phyloP scores from a whole-genome alignment of 495 filamentous ascomycete genomes.

The Lichina pygmaea region DNA sequence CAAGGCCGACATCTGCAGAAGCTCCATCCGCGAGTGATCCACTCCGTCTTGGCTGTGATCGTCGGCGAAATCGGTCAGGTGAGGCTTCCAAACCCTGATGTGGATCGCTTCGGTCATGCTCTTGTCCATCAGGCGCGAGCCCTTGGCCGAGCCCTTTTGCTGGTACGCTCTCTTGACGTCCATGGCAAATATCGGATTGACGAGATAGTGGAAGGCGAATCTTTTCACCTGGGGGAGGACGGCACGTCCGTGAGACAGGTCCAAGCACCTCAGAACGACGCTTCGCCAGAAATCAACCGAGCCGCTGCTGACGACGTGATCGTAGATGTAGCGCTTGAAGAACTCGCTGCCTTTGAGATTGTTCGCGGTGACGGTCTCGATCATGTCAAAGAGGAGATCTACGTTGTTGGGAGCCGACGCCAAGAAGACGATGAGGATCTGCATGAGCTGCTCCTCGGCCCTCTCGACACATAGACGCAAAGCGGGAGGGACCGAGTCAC shows the following conservation, averaged over 20 bases:
- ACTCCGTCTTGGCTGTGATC: constrained; percentile 66
- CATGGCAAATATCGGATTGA: constrained; percentile 94
- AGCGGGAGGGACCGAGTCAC: constrained; percentile 35
- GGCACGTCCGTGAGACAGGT: constrained; percentile 53
- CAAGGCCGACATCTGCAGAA: constrained; percentile 80
- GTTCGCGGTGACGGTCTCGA: constrained; percentile 62
- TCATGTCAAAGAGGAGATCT: constrained; percentile 65
- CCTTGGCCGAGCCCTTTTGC: constrained; percentile 23
- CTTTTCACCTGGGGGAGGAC: constrained; percentile 74
- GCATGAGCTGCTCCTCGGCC: constrained; percentile 68
- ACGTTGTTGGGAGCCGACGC: constrained; percentile 48
- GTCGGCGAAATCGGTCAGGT: constrained; percentile 57
- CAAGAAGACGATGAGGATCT: constrained; percentile 56
- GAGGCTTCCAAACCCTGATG: constrained; percentile 80
- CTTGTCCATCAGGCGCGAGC: constrained; percentile 60
- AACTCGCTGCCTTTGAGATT: constrained; percentile 52
- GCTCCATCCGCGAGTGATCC: constrained; percentile 87
- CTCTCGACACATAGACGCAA: constrained; percentile 74
- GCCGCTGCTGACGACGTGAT: constrained; percentile 53
- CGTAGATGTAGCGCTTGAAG: constrained; percentile 62
- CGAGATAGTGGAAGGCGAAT: constrained; percentile 70
- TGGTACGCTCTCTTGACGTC: constrained; percentile 55
- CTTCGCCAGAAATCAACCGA: constrained; percentile 75
- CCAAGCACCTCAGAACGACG: constrained; percentile 62
- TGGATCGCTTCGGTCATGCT: constrained; percentile 76